Percentiles rank a stretch among this genome's conserved stretches.
phyloP scores from a whole-genome alignment of 2,329 filamentous ascomycete genomes.

The Epichloe aotearoae region DNA sequence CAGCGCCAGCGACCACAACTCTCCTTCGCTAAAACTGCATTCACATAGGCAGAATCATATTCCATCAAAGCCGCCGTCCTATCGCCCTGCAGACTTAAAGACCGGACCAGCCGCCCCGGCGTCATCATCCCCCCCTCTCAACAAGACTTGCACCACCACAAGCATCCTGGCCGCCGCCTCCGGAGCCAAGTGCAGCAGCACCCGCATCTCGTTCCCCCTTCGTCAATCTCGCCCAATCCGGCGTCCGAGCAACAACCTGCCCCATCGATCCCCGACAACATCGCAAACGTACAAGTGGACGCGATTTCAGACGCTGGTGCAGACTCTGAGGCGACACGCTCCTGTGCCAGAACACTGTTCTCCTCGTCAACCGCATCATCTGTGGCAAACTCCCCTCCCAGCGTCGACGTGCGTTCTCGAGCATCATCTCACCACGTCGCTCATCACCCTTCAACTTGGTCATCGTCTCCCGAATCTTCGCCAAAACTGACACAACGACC shows the following conservation, averaged over 20 bases:
- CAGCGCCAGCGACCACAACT: not conserved
- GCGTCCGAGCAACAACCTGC: conserved; percentile 7
- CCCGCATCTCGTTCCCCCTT: conserved; percentile 3
- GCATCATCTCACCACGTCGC: conserved; percentile 6
- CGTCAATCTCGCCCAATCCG: conserved; percentile 17
- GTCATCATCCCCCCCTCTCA: conserved; percentile 11
- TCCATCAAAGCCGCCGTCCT: conserved; percentile 41
- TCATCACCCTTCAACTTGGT: not conserved
- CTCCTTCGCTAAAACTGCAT: conserved; percentile 18
- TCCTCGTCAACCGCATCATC: not conserved
- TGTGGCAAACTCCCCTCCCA: conserved; percentile 4
- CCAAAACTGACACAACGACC: conserved; percentile 5
- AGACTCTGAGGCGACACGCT: conserved; percentile 1
- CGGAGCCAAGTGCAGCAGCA: conserved; percentile 1
- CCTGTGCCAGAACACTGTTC: not conserved
- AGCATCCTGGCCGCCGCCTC: not conserved
- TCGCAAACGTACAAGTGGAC: conserved; percentile 9
- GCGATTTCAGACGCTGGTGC: conserved; percentile 4
- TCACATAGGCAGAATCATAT: conserved; percentile 39
- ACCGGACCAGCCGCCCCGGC: conserved; percentile 13
- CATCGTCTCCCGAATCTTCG: conserved; percentile 3
- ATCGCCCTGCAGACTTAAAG: conserved; percentile 37
- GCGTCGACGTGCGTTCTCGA: conserved; percentile 4
- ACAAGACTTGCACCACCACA: conserved; percentile 10
- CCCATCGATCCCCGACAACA: conserved; percentile 9